A percentile compares a stretch with the other conserved stretches of the same genome.
phyloP scores from a whole-genome alignment of 768 basidiomycete species.

The Leccinum olivaceopallidum region DNA sequence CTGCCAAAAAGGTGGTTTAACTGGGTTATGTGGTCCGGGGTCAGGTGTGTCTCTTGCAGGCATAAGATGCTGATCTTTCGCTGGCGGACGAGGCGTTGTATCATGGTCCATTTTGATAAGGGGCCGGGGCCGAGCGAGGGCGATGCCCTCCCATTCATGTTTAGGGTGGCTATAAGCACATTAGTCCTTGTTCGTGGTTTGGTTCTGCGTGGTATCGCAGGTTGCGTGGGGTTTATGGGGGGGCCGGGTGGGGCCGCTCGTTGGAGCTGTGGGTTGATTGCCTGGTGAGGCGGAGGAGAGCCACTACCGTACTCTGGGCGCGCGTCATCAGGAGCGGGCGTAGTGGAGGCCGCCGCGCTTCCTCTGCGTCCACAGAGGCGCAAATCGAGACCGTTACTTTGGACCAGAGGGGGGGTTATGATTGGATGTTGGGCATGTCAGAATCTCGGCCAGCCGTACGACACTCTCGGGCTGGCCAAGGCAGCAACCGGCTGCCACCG shows the following conservation, averaged over 20 bases:
- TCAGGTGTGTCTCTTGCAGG: too few relatives aligned
- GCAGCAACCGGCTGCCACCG: neutral
- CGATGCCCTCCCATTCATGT: too few relatives aligned
- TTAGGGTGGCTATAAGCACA: too few relatives aligned
- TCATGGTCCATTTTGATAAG: neutral
- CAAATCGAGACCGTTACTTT: neutral
- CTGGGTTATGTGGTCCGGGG: too few relatives aligned
- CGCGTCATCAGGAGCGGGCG: neutral
- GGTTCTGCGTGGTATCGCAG: neutral
- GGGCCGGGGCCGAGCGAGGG: too few relatives aligned
- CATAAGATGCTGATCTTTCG: too few relatives aligned
- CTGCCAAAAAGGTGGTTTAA: too few relatives aligned
- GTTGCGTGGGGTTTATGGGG: neutral
- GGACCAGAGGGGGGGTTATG: neutral
- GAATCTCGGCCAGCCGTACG: neutral
- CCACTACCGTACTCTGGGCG: neutral
- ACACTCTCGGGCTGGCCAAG: neutral
- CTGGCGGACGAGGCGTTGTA: too few relatives aligned
- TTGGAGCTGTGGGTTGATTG: neutral
- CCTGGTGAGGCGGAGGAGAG: neutral
- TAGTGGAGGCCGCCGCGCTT: neutral
- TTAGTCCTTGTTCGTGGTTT: too few relatives aligned
- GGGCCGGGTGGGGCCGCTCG: neutral
- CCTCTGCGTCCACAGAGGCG: neutral
- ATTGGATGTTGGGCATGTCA: neutral